Percentiles rank a stretch among this genome's conserved stretches.
These are phyloP conservation scores for Pisolithus albus DNA, from an alignment of 768 basidiomycete genomes.

Conservation along the genomic window DNA sequence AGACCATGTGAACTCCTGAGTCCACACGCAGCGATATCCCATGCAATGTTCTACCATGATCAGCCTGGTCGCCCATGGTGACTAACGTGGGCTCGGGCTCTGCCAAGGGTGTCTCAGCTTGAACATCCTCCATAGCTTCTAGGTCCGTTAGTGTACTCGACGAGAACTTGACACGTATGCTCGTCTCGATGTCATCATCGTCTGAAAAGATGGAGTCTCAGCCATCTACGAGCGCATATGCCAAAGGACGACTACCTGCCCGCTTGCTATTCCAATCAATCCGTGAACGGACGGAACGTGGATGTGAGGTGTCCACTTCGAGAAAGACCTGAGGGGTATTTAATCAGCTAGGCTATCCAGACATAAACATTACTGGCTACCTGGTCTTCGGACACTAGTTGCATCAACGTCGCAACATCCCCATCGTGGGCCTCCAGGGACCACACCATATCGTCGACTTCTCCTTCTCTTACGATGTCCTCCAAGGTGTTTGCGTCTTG, in stretches of 20 bases:
- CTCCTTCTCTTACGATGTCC: conserved; percentile 42
- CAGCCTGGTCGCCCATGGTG: conserved; percentile 10
- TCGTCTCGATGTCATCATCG: conserved; percentile 79
- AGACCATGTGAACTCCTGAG: conserved; percentile 17
- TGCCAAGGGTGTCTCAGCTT: conserved; percentile 7
- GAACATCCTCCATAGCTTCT: conserved; percentile 8
- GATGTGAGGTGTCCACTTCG: conserved; percentile 56
- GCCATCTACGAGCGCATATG: neutral
- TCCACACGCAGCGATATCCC: conserved; percentile 44
- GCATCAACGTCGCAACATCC: conserved; percentile 67
- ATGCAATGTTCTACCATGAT: conserved; percentile 40
- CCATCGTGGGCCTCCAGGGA: conserved; percentile 74
- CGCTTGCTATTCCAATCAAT: conserved; percentile 88
- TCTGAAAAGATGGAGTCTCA: conserved; percentile 36
- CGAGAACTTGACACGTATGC: conserved; percentile 43
- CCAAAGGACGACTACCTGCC: conserved; percentile 46
- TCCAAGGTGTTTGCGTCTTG: conserved; percentile 66
- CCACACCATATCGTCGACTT: conserved; percentile 67
- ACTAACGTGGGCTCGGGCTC: conserved; percentile 5
- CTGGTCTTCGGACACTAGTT: conserved; percentile 78
- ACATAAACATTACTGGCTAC: conserved; percentile 29
- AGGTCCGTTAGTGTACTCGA: conserved; percentile 8
- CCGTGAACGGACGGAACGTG: conserved; percentile 45
- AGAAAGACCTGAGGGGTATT: conserved; percentile 53
- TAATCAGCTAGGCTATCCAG: neutral